Base-by-base conservation (phyloP, 192 early-diverging fungal species). In the Podila epigama region DNA sequence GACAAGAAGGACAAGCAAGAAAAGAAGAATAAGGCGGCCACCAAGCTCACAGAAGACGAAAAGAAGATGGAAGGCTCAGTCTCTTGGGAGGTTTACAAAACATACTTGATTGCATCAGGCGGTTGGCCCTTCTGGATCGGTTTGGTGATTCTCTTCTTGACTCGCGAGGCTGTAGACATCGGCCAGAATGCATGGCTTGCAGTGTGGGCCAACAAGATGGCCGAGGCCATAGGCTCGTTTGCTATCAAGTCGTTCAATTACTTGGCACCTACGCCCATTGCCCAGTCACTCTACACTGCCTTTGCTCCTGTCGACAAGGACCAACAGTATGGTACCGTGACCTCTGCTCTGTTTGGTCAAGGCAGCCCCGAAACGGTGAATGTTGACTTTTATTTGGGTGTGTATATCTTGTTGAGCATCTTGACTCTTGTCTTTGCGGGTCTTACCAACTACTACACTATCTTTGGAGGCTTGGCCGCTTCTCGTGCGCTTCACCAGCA, bases 41-140 rank as follows among this genome's bases (percentile, higher is more conserved):
- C 85, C n/a, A 81, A 88, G 65, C 80, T 98, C 41, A 93, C 94
- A 41, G 77, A 89, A 48, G 92, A 93, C 10, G 98, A 99, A 75
- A 91, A 94, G 71, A 87, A 89, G 56, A 92, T 89, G 15, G 85
- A 88, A 10, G 98, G 98, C 0, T 84, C 86, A 54, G 96, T 98
- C 55, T 80, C 84, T 31, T 85, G 79, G 20, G 56, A 71, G 7
- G 90, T 98, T 15, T 98, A 95, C 87, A 70, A 90, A 25, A 81
- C 84, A 16, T 99, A 97, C 70, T 80, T 92, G 58, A 61, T 73
- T 22, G 90, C 89, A 29, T 89, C 91, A 32, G 92, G 92, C 27
- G 79, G 87, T n/a, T 79, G 63, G 55, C 64, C 77, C 53, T 88
- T 86, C 79, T 94, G 92, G 92, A 60, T 87, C 39, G 33, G 84